Evolutionary conservation across 2,329 filamentous ascomycete species (phyloP).

Genomic region (Penicillium sp.): DNA sequence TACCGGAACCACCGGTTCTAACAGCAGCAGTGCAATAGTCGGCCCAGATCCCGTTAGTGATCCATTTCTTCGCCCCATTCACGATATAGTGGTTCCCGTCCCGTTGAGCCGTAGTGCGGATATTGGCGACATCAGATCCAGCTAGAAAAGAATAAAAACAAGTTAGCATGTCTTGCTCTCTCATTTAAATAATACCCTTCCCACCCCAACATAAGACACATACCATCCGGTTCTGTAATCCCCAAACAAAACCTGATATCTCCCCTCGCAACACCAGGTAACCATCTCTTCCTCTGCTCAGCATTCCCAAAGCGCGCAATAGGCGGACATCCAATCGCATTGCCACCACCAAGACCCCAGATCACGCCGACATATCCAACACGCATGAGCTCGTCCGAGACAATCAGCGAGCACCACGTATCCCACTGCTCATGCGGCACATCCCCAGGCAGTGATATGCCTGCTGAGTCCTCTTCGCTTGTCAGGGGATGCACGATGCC

Average conservation of each 20-base stretch:
- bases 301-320: constrained; percentile 62
- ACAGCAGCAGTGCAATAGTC: constrained; percentile 62
- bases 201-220: constrained; percentile 25
- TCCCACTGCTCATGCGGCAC: constrained; percentile 54
- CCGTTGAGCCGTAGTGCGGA: constrained; percentile 58
- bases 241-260: constrained; percentile 63
- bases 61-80: constrained; percentile 69
- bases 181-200: not conserved
- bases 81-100: constrained; percentile 58
- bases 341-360: constrained; percentile 59
- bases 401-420: constrained; percentile 57
- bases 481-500: constrained; percentile 38
- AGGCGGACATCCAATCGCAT: constrained; percentile 63
- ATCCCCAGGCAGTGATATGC: constrained; percentile 45
- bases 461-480: constrained; percentile 41
- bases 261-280: constrained; percentile 59
- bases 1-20: constrained; percentile 60
- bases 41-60: constrained; percentile 62
- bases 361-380: constrained; percentile 58
- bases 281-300: constrained; percentile 58
- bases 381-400: constrained; percentile 56
- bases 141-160: constrained; percentile 33
- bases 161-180: constrained; percentile 7
- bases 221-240: constrained; percentile 63
- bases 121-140: constrained; percentile 64